Percentiles rank a stretch among this genome's conserved stretches.
Evolutionary conservation across 108 stramenopile species (phyloP).

Genomic region (Nitzschia inconspicua): DNA sequence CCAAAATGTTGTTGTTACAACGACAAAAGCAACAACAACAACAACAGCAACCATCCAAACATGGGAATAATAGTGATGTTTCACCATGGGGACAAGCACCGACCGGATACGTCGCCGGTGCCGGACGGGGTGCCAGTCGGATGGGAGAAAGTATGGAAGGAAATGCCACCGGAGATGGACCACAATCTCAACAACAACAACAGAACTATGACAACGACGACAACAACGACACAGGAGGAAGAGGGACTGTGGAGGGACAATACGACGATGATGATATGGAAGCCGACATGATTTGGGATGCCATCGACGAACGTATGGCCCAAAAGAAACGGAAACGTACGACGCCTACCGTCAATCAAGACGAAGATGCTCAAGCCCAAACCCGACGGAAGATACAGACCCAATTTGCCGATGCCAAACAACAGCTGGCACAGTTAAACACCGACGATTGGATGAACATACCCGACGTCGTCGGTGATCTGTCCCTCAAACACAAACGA

Average conservation of each 20-base stretch:
- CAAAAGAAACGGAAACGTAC: constrained; percentile 46
- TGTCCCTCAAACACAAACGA: constrained; percentile 87
- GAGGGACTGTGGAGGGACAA: constrained; percentile 40
- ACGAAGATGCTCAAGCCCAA: constrained; percentile 11
- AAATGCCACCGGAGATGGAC: not conserved
- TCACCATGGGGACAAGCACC: constrained; percentile 78
- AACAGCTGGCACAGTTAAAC: constrained; percentile 80
- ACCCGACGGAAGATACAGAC: constrained; percentile 74
- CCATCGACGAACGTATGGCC: constrained; percentile 95
- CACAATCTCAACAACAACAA: not conserved
- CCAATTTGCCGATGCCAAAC: constrained; percentile 96
- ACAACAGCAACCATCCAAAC: too few relatives aligned
- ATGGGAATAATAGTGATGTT: not conserved
- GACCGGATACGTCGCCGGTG: constrained; percentile 81
- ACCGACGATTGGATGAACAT: constrained; percentile 95
- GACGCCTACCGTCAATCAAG: constrained; percentile 2
- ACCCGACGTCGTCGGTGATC: constrained; percentile 92
- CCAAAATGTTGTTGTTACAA: constrained; percentile 40
- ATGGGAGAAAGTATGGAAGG: constrained; percentile 1
- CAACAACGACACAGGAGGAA: constrained; percentile 10
- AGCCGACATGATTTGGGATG: constrained; percentile 94
- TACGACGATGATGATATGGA: constrained; percentile 95
- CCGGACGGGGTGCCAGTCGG: constrained; percentile 60
- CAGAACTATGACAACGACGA: constrained; percentile 15
- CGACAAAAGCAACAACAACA: constrained; percentile 40